Percentiles rank a stretch among this genome's conserved stretches.
Conservation (phyloP, 1,284 basidiomycete genomes). For the Apiotrichum akiyoshidainum region DNA sequence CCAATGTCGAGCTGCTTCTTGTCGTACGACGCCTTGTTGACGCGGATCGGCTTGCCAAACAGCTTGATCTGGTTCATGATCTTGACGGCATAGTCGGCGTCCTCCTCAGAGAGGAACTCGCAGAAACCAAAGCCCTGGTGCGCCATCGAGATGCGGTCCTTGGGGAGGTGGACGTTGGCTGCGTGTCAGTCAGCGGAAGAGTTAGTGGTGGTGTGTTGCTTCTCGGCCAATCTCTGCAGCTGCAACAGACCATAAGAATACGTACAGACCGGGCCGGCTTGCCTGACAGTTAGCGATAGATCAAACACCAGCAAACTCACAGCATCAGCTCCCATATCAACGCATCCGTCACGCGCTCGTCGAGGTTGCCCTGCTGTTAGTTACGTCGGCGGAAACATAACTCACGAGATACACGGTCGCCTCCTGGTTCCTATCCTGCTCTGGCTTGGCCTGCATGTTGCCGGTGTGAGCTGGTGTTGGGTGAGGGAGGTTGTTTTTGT, state of each 20-base stretch:
- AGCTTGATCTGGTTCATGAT: conserved; percentile 99
- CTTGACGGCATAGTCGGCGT: conserved; percentile 98
- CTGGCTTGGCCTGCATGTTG: conserved; percentile 56
- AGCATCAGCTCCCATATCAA: conserved; percentile 98
- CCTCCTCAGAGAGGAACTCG: conserved; percentile 96
- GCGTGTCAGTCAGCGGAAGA: conserved; percentile 12
- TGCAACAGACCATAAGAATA: conserved; percentile 3
- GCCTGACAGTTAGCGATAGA: conserved; percentile 48
- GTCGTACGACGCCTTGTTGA: conserved; percentile 96
- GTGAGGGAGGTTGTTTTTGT: neutral
- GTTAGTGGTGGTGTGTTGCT: neutral
- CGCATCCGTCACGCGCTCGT: conserved; percentile 89
- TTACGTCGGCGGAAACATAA: neutral
- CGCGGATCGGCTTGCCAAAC: conserved; percentile 95
- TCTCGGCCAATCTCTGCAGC: neutral
- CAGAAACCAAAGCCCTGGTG: conserved; percentile 99
- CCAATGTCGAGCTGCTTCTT: conserved; percentile 98
- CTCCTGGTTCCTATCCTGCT: conserved; percentile 84
- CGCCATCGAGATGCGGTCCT: conserved; percentile 94
- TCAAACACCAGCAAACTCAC: conserved; percentile 27
- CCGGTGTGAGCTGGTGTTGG: neutral
- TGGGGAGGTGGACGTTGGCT: conserved; percentile 99
- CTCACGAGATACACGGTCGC: conserved; percentile 87
- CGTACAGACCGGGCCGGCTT: conserved; percentile 93
- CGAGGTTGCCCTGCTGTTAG: conserved; percentile 77